Evolutionary conservation across 305 asterid genomes (phyloP), one percentile per base, ranked within the genome.

Genomic region (Rubia peregrina): DNA sequence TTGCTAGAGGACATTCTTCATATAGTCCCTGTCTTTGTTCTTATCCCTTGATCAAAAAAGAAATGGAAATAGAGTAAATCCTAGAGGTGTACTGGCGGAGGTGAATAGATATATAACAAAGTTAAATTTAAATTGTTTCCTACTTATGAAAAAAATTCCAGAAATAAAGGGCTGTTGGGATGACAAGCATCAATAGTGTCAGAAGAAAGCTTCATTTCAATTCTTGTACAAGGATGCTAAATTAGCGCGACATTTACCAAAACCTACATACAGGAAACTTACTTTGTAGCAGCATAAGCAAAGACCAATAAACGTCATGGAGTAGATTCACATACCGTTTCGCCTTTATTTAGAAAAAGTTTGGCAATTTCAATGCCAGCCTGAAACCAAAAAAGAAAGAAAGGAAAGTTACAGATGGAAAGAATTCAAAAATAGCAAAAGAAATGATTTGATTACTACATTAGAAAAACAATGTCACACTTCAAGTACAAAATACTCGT

Each of bases 291-390:
- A 48, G 17, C 21, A 36, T 24, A 55, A 17, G 33, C n/a, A 57
- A 3, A 62, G 19, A 9, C 21, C 24, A 16, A 26, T 26, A n/a
- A 21, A 42, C 51, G 36, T n/a, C 26, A 21, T 55, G 44, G 59
- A 44, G 69, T 40, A 36, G 46, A 70, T 64, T 62, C 33, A 78
- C 88, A 22, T 85, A 94, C 98, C 74, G 91, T 88, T 55, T 91
- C 91, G 76, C 98, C 97, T 85, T 89, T 78, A 85, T 83, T 77
- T 65, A 94, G 89, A 84, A 94, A 91, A 71, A 94, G 88, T 83
- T 91, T 94, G 42, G 98, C 98, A 72, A 88, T 91, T 84, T 94
- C 98, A 84, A 91, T 86, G 67, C 98, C 98, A 75, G 86, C 98
- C 98, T 94, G 96, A 85, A 89, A 88, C 61, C 56, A 14, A 49